Percentiles rank a stretch among this genome's conserved stretches.
Conservation (phyloP, 2,329 filamentous ascomycete genomes). For the Clarireedia homoeocarpa region DNA sequence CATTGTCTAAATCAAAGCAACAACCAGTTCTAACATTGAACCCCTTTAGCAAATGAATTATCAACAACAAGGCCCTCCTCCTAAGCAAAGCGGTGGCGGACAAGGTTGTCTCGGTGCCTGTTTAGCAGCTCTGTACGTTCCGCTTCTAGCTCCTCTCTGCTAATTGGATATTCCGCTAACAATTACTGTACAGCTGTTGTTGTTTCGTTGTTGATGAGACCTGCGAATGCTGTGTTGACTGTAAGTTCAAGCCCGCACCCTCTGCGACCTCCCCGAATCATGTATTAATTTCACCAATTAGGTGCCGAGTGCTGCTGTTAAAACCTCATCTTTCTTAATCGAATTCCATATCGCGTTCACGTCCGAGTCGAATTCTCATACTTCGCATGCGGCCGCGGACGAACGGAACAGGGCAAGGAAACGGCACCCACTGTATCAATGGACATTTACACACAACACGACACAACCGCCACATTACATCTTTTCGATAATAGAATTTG, state of each 20-base stretch:
- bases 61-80: constrained; percentile 33
- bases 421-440: too few relatives aligned
- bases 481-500: too few relatives aligned
- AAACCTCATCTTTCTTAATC: not conserved
- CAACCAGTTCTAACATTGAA: constrained; percentile 15
- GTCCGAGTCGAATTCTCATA: not conserved
- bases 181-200: constrained; percentile 32
- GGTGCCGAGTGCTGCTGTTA: constrained; percentile 3
- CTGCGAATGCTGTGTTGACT: constrained; percentile 43
- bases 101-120: constrained; percentile 38
- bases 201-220: constrained; percentile 44
- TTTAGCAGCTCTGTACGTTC: constrained; percentile 33
- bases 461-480: too few relatives aligned
- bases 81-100: constrained; percentile 30
- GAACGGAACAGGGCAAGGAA: too few relatives aligned
- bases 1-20: not conserved
- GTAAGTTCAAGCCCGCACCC: constrained; percentile 21
- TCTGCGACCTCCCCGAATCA: not conserved
- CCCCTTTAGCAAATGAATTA: constrained; percentile 37
- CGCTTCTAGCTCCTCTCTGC: not conserved
- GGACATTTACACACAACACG: too few relatives aligned
- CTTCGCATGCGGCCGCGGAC: too few relatives aligned
- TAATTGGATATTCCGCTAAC: not conserved
- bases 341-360: not conserved
- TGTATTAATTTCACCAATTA: not conserved